Evolutionary conservation across 2,329 filamentous ascomycete genomes (phyloP).

Genomic region (Botrytis cinerea): DNA sequence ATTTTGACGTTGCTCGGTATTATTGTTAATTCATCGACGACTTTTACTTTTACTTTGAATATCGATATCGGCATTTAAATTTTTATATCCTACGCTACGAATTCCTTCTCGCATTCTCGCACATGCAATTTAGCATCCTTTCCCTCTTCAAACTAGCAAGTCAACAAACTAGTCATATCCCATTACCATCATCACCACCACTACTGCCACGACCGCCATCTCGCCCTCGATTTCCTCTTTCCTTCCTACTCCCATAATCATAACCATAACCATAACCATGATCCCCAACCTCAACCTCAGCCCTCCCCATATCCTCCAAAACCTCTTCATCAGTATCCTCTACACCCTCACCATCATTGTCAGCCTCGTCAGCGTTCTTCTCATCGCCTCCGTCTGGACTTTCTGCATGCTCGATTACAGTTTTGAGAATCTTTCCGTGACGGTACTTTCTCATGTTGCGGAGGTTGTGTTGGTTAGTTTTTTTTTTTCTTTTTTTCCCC

Average conservation of each 20-base stretch:
- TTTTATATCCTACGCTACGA: too few species aligned
- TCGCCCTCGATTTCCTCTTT: neutral
- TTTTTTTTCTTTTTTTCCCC: too few species aligned
- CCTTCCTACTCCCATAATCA: too few species aligned
- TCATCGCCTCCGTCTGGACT: neutral
- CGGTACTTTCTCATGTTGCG: neutral
- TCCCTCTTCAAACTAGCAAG: too few species aligned
- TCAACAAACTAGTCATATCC: neutral
- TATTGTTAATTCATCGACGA: neutral
- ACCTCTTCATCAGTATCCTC: neutral
- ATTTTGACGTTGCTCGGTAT: neutral
- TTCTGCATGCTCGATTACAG: neutral
- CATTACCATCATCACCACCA: too few species aligned
- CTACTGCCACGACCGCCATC: too few species aligned
- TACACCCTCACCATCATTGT: neutral
- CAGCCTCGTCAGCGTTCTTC: neutral
- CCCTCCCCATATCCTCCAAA: neutral
- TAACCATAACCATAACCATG: too few species aligned
- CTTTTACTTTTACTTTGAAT: too few species aligned
- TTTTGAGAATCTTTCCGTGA: neutral
- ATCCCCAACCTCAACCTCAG: neutral
- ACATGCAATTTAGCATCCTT: neutral
- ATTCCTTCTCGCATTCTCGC: neutral
- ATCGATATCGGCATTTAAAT: too few species aligned
- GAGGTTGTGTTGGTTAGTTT: neutral